Conservation (phyloP, 2,329 filamentous ascomycete genomes). For the Talaromyces sp. region DNA sequence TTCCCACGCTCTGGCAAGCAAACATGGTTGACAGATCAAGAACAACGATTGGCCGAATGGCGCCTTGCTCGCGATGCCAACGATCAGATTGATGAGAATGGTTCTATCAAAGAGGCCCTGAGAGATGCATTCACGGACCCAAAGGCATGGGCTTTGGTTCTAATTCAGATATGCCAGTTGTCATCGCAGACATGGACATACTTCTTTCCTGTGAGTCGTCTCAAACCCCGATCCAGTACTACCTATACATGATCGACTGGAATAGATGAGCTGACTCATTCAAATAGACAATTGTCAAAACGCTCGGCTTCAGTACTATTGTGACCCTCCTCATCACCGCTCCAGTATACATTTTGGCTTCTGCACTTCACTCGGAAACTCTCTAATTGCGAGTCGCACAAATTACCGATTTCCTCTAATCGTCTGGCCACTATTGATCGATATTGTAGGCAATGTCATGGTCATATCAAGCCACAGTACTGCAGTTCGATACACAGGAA, state of each 20-base stretch:
- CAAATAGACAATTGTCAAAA: not conserved
- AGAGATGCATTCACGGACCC: slow-evolving; percentile 21
- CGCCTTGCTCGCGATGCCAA: slow-evolving; percentile 22
- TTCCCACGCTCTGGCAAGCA: slow-evolving; percentile 19
- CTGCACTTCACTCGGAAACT: slow-evolving; percentile 36
- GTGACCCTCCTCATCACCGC: slow-evolving; percentile 24
- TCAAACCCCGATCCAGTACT: not conserved
- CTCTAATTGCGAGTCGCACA: slow-evolving; percentile 24
- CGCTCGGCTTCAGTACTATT: slow-evolving; percentile 21
- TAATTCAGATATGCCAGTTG: slow-evolving; percentile 22
- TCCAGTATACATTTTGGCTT: slow-evolving; percentile 26
- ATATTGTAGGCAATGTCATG: slow-evolving; percentile 23
- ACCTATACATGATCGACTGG: not conserved
- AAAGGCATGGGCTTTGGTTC: slow-evolving; percentile 21
- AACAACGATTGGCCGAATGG: slow-evolving; percentile 24
- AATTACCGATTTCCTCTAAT: slow-evolving; percentile 5
- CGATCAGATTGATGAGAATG: slow-evolving; percentile 24
- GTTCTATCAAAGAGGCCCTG: slow-evolving; percentile 21
- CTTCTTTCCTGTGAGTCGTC: slow-evolving; percentile 15
- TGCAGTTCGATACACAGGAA: slow-evolving; percentile 21
- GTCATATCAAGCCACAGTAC: slow-evolving; percentile 20
- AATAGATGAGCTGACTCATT: not conserved
- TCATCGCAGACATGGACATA: slow-evolving; percentile 22
- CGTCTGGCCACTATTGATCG: slow-evolving; percentile 14
- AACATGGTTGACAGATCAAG: slow-evolving; percentile 23